Base-by-base conservation (phyloP, 257 asterid species). In the Schizonepeta tenuifolia region DNA sequence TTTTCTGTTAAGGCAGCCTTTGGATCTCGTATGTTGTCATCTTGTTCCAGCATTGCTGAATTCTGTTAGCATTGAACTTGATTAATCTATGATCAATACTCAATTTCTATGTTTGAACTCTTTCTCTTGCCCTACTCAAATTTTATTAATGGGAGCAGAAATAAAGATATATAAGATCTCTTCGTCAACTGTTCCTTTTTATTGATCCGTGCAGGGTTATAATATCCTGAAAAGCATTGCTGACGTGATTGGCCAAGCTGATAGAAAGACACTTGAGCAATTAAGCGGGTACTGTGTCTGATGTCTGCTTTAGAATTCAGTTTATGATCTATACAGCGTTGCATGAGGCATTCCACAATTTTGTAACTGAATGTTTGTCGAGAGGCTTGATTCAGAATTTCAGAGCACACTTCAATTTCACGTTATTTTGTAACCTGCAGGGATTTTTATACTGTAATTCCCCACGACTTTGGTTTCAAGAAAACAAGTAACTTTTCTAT, bases 391-490 rank as follows among this genome's bases (percentile, higher is more conserved):
- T 43, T 60, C 21, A 14, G 73, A 61, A 44, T 40, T 43, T 60
- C 21, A 14, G 73, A 61, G 51, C 46, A 47, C 21, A 38, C 64
- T 31, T 78, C 63, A 58, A 57, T 55, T 65, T 60, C 70, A 20
- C 61, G 17, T 46, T 73, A 14, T 59, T 81, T 36, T 70, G 61
- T 75, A 33, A 65, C 67, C 71, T 84, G 82, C 89, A 93, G 98
- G 87, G 96, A 93, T 84, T 93, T 93, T 77, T 93, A 93, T 83
- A 87, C 96, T 20, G 91, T 88, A 68, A 84, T 93, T 69, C 98
- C 98, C 38, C 98, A 93, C 75, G 98, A 91, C 80, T 93, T 93
- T 82, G 98, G 97, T 67, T 93, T 81, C 79, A 74, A 73, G 64
- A 86, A 91, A 72, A 89, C 88, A 88, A 54, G 98, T 93, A 85